Percentiles rank a stretch among this genome's conserved stretches.
These are phyloP conservation scores for Cymbidium sinense DNA, from an alignment of 106 monocot genomes.

Conservation along the genomic window DNA sequence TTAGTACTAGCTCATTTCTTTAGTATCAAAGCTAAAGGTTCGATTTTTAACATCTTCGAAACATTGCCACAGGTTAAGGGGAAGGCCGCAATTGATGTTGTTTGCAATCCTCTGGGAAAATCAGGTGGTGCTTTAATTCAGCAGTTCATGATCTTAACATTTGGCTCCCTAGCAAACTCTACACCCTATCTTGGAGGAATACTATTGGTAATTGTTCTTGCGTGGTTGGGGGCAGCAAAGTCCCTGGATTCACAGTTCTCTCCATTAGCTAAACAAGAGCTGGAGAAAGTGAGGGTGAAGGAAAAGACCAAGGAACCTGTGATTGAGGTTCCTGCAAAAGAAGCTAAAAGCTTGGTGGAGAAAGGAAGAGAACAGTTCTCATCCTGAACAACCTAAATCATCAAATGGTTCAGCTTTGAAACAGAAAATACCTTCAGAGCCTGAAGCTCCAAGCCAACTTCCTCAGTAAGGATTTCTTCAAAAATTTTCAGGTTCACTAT, in stretches of 20 bases:
- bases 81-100: slow-evolving; percentile 96
- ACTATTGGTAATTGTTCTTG: slow-evolving; percentile 80
- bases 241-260: slow-evolving; percentile 95
- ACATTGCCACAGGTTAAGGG: slow-evolving; percentile 63
- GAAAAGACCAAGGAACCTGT: slow-evolving; percentile 23
- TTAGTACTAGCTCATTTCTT: neutral
- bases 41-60: neutral
- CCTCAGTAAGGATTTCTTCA: slow-evolving; percentile 2
- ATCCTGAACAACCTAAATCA: slow-evolving; percentile 1
- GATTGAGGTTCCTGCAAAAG: slow-evolving; percentile 3
- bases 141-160: slow-evolving; percentile 95
- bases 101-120: slow-evolving; percentile 98
- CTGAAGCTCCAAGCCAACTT: slow-evolving; percentile 7
- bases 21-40: neutral
- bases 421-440: slow-evolving; percentile 19
- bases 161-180: slow-evolving; percentile 92
- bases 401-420: slow-evolving; percentile 28
- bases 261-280: slow-evolving; percentile 78
- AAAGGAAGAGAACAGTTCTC: slow-evolving; percentile 18
- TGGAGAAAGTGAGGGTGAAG: slow-evolving; percentile 49
- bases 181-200: slow-evolving; percentile 98
- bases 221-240: slow-evolving; percentile 81
- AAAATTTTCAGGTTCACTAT: neutral
- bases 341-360: neutral
- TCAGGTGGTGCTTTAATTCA: slow-evolving; percentile 96